Conservation (phyloP, 2,329 filamentous ascomycete genomes). For the Aureobasidium sp. region DNA sequence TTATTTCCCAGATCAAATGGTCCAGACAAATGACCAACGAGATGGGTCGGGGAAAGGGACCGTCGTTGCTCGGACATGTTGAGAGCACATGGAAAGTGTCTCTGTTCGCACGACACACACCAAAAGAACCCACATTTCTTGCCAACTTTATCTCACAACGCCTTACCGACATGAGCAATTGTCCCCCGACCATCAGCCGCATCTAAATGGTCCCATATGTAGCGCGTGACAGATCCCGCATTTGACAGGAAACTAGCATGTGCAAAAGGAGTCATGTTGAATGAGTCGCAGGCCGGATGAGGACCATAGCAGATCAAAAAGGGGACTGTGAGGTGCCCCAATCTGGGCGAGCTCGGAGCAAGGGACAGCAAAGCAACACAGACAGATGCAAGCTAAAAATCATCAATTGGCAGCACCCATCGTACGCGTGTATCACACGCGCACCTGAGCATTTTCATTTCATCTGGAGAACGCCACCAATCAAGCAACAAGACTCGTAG, state of each 20-base stretch:
- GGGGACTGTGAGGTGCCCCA: background rate
- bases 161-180: background rate
- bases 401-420: background rate
- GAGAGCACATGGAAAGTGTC: conserved; percentile 6
- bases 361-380: background rate
- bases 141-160: conserved; percentile 2
- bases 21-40: conserved; percentile 1
- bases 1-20: background rate
- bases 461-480: background rate
- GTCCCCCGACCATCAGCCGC: conserved; percentile 6
- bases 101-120: background rate
- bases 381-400: background rate
- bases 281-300: conserved; percentile 4
- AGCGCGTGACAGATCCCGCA: background rate
- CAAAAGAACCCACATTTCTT: background rate
- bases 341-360: background rate
- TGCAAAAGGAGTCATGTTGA: conserved; percentile 5
- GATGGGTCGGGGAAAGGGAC: conserved; percentile 3
- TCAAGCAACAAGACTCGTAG: background rate
- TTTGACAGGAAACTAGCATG: conserved; percentile 3
- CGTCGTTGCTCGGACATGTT: conserved; percentile 8
- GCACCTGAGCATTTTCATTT: background rate
- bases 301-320: background rate
- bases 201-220: background rate
- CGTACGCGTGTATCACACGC: conserved; percentile 10